Evolutionary conservation across 371 early-diverging fungal genomes (phyloP).

Genomic region (Lichtheimia corymbifera): DNA sequence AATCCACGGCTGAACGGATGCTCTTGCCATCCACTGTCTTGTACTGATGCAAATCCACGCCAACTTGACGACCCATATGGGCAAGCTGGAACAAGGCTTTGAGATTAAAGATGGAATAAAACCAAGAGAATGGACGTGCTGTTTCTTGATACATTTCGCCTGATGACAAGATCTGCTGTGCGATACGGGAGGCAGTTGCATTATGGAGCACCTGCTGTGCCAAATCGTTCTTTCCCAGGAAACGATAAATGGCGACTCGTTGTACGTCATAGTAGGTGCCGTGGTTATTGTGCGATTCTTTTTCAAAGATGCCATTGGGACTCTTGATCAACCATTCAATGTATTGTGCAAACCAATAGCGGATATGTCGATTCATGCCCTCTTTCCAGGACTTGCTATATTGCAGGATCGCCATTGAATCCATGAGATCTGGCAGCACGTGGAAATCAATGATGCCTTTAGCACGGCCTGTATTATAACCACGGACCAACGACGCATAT

Average conservation of each 20-base stretch:
- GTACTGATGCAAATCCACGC: conserved; percentile 38
- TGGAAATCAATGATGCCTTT: conserved; percentile 53
- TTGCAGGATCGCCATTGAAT: conserved; percentile 25
- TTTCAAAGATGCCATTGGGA: conserved; percentile 41
- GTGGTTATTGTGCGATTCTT: conserved; percentile 48
- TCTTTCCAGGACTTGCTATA: conserved; percentile 32
- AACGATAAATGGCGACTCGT: conserved; percentile 37
- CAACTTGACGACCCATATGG: conserved; percentile 25
- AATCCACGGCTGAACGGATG: conserved; percentile 49
- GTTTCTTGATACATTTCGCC: conserved; percentile 43
- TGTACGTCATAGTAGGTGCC: conserved; percentile 54
- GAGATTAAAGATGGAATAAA: conserved; percentile 44
- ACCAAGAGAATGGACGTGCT: conserved; percentile 41
- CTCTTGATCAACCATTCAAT: conserved; percentile 48
- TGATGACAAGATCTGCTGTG: conserved; percentile 24
- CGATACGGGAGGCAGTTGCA: conserved; percentile 33
- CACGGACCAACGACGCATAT: conserved; percentile 47
- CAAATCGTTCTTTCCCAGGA: conserved; percentile 29
- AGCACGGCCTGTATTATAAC: conserved; percentile 38
- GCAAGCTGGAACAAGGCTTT: conserved; percentile 40
- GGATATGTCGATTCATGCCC: conserved; percentile 29
- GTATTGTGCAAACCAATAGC: conserved; percentile 50
- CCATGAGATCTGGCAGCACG: conserved; percentile 31
- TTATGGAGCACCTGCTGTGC: conserved; percentile 24
- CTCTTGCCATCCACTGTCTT: conserved; percentile 36